Evolutionary conservation across 306 rosid species (phyloP).

Genomic region (Inga oerstediana): DNA sequence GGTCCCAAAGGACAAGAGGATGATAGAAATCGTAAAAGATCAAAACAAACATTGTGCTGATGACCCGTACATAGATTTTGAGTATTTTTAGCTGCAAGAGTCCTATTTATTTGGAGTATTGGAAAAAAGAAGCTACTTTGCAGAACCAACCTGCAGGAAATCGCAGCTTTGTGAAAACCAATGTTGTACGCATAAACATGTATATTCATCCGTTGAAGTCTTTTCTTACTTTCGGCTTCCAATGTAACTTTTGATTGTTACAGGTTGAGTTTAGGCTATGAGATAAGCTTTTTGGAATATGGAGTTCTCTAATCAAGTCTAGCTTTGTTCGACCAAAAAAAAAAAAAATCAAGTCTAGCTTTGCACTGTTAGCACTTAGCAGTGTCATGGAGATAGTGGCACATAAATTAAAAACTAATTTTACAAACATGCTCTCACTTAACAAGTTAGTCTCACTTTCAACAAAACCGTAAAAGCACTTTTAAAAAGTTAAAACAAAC

Average conservation of each 20-base stretch:
- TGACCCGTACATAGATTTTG: constrained; percentile 50
- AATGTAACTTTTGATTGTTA: background rate
- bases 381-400: too few relatives aligned
- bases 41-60: background rate
- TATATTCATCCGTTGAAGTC: constrained; percentile 16
- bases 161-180: constrained; percentile 17
- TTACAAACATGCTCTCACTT: too few relatives aligned
- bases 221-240: background rate
- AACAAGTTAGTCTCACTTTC: too few relatives aligned
- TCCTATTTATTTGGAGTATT: background rate
- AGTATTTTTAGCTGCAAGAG: constrained; percentile 51
- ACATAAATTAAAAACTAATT: too few relatives aligned
- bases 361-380: too few relatives aligned
- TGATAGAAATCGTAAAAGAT: constrained; percentile 31
- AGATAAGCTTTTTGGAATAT: background rate
- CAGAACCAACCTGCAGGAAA: constrained; percentile 30
- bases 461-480: too few relatives aligned
- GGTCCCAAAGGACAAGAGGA: constrained; percentile 38
- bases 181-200: constrained; percentile 34
- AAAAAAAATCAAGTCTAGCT: background rate
- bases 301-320: background rate
- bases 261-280: constrained; percentile 1
- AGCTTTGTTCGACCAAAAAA: too few relatives aligned
- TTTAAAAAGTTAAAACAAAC: too few relatives aligned
- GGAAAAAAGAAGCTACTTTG: constrained; percentile 22